Evolutionary conservation across 2,329 filamentous ascomycete species (phyloP), one percentile per base, ranked within the genome.

Genomic region (Colletotrichum acutatum): DNA sequence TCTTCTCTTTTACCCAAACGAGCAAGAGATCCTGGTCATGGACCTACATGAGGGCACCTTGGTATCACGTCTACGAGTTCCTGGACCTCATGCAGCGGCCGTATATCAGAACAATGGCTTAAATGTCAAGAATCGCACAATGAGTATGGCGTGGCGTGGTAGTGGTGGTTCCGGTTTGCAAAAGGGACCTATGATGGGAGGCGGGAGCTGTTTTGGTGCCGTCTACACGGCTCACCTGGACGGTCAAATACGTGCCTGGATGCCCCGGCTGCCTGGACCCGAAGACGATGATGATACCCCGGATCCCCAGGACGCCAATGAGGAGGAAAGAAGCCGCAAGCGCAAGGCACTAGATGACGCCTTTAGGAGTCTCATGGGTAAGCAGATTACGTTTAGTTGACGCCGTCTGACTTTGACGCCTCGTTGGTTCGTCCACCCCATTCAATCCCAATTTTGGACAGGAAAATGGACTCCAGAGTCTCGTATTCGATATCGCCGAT

Each of bases 211-310:
- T 24, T 76, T 86, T 5, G 89, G 89, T 0, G 87, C 84, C 9
- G 78, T 98, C 70, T 97, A 95, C 82, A 97, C 94, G 66, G 93
- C 91, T 2, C 95, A 98, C 78, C 87, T 92, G 3, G 95, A 98
- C 79, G 96, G 96, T 0, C 92, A 92, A 65, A 96, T 98, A 70
- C 89, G 93, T 57, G 90, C 90, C 4, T 98, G 96, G 95, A 87
- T 88, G 76, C 93, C 94, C 2, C 84, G 85, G 46, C 82, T 90
- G 6, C 82, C 85, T 1, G 89, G 88, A 5, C 84, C 83, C 42
- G 82, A 89, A 75, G 80, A 88, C 76, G 76, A 90, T 62, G 86
- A 85, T 14, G 85, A 87, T 49, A 83, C 85, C 14, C 85, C 86
- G 4, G 81, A 84, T 60, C 66, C 63, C 14, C 30, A 59, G 19